phyloP scores from a whole-genome alignment of 148 eudicot species.

The Arctostaphylos glauca region DNA sequence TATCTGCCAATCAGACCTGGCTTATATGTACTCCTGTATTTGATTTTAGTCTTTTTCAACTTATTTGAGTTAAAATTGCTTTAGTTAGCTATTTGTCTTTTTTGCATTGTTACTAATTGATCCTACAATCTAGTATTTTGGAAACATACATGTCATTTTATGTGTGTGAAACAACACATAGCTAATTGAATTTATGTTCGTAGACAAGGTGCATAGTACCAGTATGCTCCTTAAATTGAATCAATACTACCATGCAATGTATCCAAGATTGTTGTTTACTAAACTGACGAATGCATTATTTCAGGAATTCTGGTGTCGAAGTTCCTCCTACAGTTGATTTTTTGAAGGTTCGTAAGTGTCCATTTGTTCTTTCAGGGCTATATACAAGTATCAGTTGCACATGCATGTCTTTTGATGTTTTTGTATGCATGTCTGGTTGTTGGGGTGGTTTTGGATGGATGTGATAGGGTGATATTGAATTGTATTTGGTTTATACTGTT shows the following conservation, averaged over 20 bases:
- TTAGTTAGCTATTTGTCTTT: not conserved
- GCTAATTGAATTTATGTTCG: not conserved
- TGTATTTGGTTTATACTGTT: not conserved
- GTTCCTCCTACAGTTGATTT: conserved; percentile 47
- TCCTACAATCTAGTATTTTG: not conserved
- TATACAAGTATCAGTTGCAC: not conserved
- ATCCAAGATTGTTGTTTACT: not conserved
- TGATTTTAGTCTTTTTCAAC: not conserved
- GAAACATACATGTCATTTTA: not conserved
- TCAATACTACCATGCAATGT: not conserved
- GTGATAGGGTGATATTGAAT: not conserved
- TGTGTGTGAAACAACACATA: not conserved
- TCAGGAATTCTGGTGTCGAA: conserved; percentile 58
- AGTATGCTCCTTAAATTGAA: not conserved
- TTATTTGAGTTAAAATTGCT: not conserved
- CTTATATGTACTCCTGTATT: not conserved
- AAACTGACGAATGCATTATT: not conserved
- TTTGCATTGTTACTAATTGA: not conserved
- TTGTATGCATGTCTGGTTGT: not conserved
- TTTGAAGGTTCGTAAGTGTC: conserved; percentile 49
- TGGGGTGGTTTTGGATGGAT: not conserved
- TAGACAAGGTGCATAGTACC: not conserved
- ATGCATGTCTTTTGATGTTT: not conserved
- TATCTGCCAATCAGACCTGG: not conserved
- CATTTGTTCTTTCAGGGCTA: not conserved